Evolutionary conservation across 768 basidiomycete genomes (phyloP).

Genomic region (Gymnopilus junonius): DNA sequence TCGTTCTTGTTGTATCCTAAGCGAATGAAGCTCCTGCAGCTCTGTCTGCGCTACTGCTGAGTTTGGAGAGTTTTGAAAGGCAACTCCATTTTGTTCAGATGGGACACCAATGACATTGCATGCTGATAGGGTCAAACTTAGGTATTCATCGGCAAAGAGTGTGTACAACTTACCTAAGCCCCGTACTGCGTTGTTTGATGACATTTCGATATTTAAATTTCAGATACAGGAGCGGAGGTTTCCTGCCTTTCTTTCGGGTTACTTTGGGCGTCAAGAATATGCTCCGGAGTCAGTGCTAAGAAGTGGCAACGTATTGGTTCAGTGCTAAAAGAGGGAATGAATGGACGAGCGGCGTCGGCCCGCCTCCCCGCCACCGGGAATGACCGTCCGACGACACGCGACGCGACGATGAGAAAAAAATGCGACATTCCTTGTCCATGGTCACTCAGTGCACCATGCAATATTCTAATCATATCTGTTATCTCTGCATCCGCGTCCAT

Average conservation of each 20-base stretch:
- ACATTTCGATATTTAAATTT: neutral
- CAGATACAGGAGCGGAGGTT: no score
- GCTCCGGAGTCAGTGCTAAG: neutral
- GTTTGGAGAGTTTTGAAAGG: neutral
- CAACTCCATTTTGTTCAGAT: neutral
- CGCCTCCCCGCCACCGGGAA: neutral
- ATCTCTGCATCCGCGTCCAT: neutral
- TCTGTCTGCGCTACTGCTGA: neutral
- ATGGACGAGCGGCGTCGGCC: neutral
- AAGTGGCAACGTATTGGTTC: neutral
- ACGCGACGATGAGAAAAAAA: neutral
- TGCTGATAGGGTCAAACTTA: no score
- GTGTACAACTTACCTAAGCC: neutral
- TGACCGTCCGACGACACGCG: neutral
- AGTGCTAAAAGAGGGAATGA: neutral
- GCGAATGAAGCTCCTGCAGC: neutral
- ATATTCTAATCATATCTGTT: neutral
- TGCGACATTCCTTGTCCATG: neutral
- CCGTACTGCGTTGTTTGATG: neutral
- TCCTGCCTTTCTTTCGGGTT: no score
- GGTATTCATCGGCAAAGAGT: no score
- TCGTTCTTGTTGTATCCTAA: neutral
- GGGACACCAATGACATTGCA: neutral
- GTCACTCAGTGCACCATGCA: neutral
- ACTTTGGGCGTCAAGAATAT: no score